Evolutionary conservation across 495 filamentous ascomycete genomes (phyloP).

Genomic region (Aspergillus diversus): DNA sequence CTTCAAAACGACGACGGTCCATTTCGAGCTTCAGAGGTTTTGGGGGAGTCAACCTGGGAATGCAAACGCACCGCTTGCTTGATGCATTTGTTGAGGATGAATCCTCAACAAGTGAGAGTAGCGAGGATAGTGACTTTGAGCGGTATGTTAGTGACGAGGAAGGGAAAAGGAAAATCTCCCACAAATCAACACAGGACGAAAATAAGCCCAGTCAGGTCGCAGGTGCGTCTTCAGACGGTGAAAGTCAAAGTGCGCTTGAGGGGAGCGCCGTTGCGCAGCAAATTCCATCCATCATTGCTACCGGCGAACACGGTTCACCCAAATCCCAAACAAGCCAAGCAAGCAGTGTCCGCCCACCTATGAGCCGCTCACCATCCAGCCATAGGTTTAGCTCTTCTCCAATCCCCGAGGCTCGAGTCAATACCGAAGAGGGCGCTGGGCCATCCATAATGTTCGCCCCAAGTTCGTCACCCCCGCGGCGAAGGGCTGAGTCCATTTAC

Average conservation of each 20-base stretch:
- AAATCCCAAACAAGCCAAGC: slow-evolving; percentile 32
- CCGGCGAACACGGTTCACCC: slow-evolving; percentile 50
- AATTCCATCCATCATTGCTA: slow-evolving; percentile 52
- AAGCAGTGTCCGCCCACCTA: slow-evolving; percentile 28
- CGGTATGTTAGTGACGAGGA: slow-evolving; percentile 42
- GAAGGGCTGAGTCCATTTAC: slow-evolving; percentile 56
- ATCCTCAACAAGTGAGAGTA: slow-evolving; percentile 52
- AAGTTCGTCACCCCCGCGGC: slow-evolving; percentile 46
- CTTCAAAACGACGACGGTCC: slow-evolving; percentile 59
- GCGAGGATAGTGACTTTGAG: slow-evolving; percentile 49
- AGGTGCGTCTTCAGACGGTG: slow-evolving; percentile 17
- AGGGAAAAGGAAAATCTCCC: slow-evolving; percentile 38
- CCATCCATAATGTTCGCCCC: slow-evolving; percentile 81
- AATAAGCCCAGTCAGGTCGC: slow-evolving; percentile 14
- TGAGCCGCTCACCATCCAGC: slow-evolving; percentile 43
- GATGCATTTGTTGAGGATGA: slow-evolving; percentile 64
- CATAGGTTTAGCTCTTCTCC: slow-evolving; percentile 71
- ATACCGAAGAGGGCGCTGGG: slow-evolving; percentile 63
- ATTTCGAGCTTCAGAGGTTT: slow-evolving; percentile 66
- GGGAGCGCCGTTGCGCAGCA: slow-evolving; percentile 8
- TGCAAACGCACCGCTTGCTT: slow-evolving; percentile 74
- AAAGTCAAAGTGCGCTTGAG: slow-evolving; percentile 9
- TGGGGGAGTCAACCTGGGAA: slow-evolving; percentile 68
- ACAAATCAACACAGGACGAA: slow-evolving; percentile 22
- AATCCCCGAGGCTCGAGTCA: slow-evolving; percentile 72